Percentiles rank a stretch among this genome's conserved stretches.
Conservation (phyloP, 2,329 filamentous ascomycete species). For the Colletotrichum navitas region DNA sequence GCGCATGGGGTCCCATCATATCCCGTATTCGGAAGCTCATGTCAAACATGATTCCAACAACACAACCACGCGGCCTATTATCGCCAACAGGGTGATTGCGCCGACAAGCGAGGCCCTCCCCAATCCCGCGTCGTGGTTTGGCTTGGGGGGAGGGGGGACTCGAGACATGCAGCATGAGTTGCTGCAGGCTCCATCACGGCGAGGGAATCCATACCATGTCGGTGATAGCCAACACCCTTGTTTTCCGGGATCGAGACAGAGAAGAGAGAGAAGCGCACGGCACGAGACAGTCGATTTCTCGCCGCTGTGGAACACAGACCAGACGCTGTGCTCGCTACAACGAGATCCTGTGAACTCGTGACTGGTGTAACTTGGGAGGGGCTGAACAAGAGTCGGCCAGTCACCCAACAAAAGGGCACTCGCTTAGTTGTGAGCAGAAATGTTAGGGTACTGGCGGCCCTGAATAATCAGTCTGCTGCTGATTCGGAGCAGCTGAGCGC, state of each 20-base stretch:
- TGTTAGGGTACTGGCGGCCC: background rate
- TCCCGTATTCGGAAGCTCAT: slow-evolving; percentile 16
- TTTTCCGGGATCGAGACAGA: background rate
- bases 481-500: background rate
- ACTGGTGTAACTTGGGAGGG: slow-evolving; percentile 23
- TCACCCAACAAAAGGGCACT: slow-evolving; percentile 8
- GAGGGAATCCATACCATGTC: slow-evolving; percentile 5
- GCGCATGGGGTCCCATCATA: slow-evolving; percentile 6
- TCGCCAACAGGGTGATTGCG: background rate
- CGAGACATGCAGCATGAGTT: slow-evolving; percentile 2
- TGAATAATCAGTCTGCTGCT: too few species aligned
- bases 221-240: background rate
- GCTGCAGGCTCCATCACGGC: slow-evolving; percentile 7
- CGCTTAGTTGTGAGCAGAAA: background rate
- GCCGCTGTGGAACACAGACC: slow-evolving; percentile 35
- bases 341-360: slow-evolving; percentile 22
- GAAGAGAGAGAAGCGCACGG: slow-evolving; percentile 6
- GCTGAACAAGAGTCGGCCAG: background rate
- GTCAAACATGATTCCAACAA: slow-evolving; percentile 4
- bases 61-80: background rate
- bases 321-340: slow-evolving; percentile 10
- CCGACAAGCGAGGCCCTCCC: background rate
- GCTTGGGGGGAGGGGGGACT: background rate
- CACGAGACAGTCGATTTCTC: slow-evolving; percentile 21
- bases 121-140: background rate